Evolutionary conservation across 2,329 filamentous ascomycete species (phyloP).

Genomic region (Catunica adiposa): DNA sequence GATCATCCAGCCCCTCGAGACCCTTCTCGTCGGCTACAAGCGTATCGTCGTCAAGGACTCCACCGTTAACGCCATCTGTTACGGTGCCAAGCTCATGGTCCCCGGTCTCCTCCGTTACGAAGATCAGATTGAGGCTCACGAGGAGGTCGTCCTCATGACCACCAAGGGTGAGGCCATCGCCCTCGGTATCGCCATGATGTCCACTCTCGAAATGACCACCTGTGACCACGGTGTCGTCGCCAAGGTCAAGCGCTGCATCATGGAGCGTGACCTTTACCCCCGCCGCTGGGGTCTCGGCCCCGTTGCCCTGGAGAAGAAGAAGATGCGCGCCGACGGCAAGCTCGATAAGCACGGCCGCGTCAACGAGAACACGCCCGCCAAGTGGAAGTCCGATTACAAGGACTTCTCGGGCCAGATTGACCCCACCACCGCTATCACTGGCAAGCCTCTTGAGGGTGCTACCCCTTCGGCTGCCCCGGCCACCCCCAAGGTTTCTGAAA

Average conservation of each 20-base stretch:
- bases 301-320: slow-evolving; percentile 94
- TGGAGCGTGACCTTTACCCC: slow-evolving; percentile 97
- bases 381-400: slow-evolving; percentile 87
- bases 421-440: slow-evolving; percentile 30
- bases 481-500: slow-evolving; percentile 19
- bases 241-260: slow-evolving; percentile 98
- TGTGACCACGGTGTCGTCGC: slow-evolving; percentile 97
- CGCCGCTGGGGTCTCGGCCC: slow-evolving; percentile 92
- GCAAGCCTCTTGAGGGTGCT: slow-evolving; percentile 29
- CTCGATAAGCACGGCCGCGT: slow-evolving; percentile 91
- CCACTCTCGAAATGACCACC: slow-evolving; percentile 86
- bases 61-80: slow-evolving; percentile 85
- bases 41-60: slow-evolving; percentile 83
- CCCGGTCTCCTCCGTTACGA: slow-evolving; percentile 87
- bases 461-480: slow-evolving; percentile 21
- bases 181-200: slow-evolving; percentile 93
- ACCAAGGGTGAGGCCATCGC: slow-evolving; percentile 98
- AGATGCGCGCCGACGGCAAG: slow-evolving; percentile 95
- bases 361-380: slow-evolving; percentile 83
- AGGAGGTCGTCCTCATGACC: slow-evolving; percentile 95
- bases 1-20: slow-evolving; percentile 87
- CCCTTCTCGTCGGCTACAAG: slow-evolving; percentile 83
- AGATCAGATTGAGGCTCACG: slow-evolving; percentile 77
- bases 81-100: slow-evolving; percentile 98
- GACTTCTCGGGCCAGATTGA: slow-evolving; percentile 50